Evolutionary conservation across 2,329 filamentous ascomycete species (phyloP).

Genomic region (Fusarium nematophilum): DNA sequence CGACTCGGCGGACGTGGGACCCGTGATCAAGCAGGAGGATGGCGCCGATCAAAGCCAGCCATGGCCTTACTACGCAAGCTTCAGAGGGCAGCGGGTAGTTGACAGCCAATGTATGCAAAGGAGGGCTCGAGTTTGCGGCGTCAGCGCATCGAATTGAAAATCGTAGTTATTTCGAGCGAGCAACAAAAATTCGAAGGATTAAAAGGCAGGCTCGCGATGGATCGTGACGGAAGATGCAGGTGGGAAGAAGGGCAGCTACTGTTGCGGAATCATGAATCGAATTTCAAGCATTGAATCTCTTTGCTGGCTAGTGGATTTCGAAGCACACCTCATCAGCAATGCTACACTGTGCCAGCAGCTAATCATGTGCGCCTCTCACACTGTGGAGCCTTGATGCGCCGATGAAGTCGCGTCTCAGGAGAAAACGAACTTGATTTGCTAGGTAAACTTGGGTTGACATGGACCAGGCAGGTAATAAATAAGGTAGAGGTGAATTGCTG

Average conservation of each 20-base stretch:
- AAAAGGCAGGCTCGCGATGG: background rate
- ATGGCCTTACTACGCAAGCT: constrained; percentile 33
- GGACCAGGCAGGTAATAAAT: no score
- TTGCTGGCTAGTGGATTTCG: constrained; percentile 37
- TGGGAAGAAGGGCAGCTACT: constrained; percentile 1
- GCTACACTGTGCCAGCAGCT: constrained; percentile 30
- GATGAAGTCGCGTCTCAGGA: background rate
- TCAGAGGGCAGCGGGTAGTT: constrained; percentile 13
- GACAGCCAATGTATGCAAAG: background rate
- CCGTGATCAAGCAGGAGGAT: constrained; percentile 41
- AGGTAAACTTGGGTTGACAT: no score
- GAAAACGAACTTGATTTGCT: background rate
- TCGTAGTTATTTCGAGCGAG: background rate
- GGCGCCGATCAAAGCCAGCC: constrained; percentile 40
- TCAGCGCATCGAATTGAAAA: background rate
- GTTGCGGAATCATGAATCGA: constrained; percentile 25
- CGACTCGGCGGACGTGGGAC: constrained; percentile 26
- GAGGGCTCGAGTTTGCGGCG: background rate
- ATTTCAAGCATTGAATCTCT: constrained; percentile 16
- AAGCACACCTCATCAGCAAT: constrained; percentile 12
- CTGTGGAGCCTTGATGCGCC: constrained; percentile 20
- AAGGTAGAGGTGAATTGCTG: no score
- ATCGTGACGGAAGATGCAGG: background rate
- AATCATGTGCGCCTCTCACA: background rate
- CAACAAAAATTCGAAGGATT: background rate